These are phyloP conservation scores for Brassica cretica DNA, from an alignment of 345 rosid species.

Conservation along the genomic window DNA sequence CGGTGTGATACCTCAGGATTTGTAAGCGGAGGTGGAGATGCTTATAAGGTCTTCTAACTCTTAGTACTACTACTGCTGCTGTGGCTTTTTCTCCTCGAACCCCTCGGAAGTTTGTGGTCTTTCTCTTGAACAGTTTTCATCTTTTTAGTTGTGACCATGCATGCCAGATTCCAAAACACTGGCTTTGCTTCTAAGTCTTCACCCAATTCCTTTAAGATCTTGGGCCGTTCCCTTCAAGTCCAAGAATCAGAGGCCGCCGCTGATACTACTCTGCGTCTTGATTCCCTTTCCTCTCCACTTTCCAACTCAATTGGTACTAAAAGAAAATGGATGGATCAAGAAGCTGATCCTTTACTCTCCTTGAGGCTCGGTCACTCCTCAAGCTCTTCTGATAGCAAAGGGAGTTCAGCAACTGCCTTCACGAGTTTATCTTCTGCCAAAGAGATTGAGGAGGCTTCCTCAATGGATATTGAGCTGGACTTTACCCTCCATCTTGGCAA, in stretches of 20 bases:
- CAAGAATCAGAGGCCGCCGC: conserved; percentile 45
- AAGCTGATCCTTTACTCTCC: conserved; percentile 64
- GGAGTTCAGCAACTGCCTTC: conserved; percentile 76
- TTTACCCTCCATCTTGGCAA: conserved; percentile 82
- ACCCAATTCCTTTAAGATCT: conserved; percentile 55
- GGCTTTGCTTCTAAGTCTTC: conserved; percentile 53
- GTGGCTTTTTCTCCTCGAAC: conserved; percentile 51
- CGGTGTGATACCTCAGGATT: conserved; percentile 93
- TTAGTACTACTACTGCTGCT: conserved; percentile 37
- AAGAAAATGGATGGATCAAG: conserved; percentile 63
- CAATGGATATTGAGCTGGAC: conserved; percentile 80
- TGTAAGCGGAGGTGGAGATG: conserved; percentile 80
- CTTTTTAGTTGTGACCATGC: conserved; percentile 53
- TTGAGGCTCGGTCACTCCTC: conserved; percentile 71
- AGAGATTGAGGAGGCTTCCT: conserved; percentile 83
- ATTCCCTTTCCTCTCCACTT: conserved; percentile 59
- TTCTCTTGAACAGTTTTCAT: conserved; percentile 34
- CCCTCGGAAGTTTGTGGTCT: conserved; percentile 69
- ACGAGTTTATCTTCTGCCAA: conserved; percentile 70
- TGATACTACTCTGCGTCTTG: conserved; percentile 76
- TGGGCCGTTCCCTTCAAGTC: conserved; percentile 50
- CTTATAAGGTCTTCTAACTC: conserved; percentile 48
- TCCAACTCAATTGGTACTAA: conserved; percentile 58
- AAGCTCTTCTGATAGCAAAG: conserved; percentile 93
- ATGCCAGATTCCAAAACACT: conserved; percentile 48